Conservation (phyloP, 108 stramenopile species). For the Cylindrotheca closterium region DNA sequence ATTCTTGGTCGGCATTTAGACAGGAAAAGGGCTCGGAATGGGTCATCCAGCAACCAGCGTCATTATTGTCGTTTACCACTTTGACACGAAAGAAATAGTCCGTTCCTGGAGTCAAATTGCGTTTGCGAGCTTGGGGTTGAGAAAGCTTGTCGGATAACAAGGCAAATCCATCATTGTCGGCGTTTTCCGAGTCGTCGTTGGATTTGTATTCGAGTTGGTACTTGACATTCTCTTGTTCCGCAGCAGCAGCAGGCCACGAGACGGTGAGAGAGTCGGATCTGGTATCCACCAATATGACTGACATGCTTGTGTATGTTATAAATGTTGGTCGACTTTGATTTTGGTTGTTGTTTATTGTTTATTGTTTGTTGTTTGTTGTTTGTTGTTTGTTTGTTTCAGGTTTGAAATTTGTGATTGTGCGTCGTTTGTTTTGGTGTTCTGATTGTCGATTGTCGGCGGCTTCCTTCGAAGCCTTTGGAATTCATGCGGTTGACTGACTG, state of each 20-base stretch:
- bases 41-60: conserved; percentile 25
- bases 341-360: no score
- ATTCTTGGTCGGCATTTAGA: conserved; percentile 31
- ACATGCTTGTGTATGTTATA: neutral
- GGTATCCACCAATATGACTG: conserved; percentile 50
- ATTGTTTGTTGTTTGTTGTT: neutral
- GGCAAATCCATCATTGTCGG: conserved; percentile 53
- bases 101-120: conserved; percentile 46
- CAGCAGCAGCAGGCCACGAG: conserved; percentile 61
- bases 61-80: conserved; percentile 28
- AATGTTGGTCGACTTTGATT: neutral
- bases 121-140: conserved; percentile 62
- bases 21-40: conserved; percentile 35
- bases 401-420: neutral
- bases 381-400: neutral
- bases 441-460: no score
- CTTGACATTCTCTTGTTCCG: conserved; percentile 28
- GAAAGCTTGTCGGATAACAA: conserved; percentile 55
- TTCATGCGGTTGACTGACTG: no score
- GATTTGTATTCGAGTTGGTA: conserved; percentile 63
- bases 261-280: conserved; percentile 66
- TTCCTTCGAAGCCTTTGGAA: no score
- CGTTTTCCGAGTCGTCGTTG: no score
- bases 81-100: conserved; percentile 69
- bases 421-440: neutral